These are phyloP conservation scores for Plantago coronopus DNA, from an alignment of 305 asterid genomes.

Conservation along the genomic window DNA sequence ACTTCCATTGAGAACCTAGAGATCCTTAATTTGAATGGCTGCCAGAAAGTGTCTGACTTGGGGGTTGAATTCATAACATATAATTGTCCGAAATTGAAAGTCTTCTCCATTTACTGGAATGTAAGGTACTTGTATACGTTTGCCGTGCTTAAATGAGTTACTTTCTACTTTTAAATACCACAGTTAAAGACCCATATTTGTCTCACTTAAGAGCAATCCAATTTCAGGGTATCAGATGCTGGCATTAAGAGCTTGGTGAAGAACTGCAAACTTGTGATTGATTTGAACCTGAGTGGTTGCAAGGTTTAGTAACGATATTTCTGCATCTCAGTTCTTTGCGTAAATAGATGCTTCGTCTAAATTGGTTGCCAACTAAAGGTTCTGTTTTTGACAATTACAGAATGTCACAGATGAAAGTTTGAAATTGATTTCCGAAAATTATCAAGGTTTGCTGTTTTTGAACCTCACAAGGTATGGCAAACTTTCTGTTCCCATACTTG, in stretches of 20 bases:
- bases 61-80: slow-evolving; percentile 64
- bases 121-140: slow-evolving; percentile 51
- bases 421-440: slow-evolving; percentile 58
- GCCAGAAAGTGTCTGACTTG: slow-evolving; percentile 84
- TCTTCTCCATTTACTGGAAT: slow-evolving; percentile 88
- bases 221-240: slow-evolving; percentile 74
- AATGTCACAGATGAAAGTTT: slow-evolving; percentile 65
- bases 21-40: slow-evolving; percentile 81
- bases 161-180: slow-evolving; percentile 1
- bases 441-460: slow-evolving; percentile 56
- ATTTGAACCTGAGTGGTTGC: slow-evolving; percentile 92
- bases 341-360: slow-evolving; percentile 15
- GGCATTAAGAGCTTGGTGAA: slow-evolving; percentile 62
- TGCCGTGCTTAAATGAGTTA: slow-evolving; percentile 2
- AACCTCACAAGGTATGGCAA: slow-evolving; percentile 73
- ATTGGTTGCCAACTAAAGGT: slow-evolving; percentile 24
- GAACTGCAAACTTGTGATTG: slow-evolving; percentile 59
- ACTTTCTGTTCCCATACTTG: slow-evolving; percentile 5
- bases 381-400: slow-evolving; percentile 41
- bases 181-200: slow-evolving; percentile 1
- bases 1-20: slow-evolving; percentile 48
- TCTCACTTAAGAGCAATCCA: slow-evolving; percentile 17
- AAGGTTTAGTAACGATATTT: slow-evolving; percentile 47
- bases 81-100: slow-evolving; percentile 50
- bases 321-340: slow-evolving; percentile 7